Evolutionary conservation across 2,329 filamentous ascomycete species (phyloP), one percentile per base, ranked within the genome.

Genomic region (Arachnopeziza araneosa): DNA sequence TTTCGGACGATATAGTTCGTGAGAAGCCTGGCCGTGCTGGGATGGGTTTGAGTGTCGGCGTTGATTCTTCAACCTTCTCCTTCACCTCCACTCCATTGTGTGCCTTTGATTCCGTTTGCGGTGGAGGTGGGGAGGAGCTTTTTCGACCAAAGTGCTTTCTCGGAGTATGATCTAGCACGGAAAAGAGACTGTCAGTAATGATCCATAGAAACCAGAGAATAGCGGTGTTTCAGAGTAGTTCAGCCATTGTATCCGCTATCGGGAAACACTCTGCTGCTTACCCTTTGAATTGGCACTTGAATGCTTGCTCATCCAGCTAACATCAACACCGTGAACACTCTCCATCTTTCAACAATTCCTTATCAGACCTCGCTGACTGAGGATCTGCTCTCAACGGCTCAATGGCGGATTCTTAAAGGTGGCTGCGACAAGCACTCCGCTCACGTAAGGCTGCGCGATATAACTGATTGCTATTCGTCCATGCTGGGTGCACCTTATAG

Each of bases 261-360:
- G 52, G 52, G n/a, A 54, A 10, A n/a, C 7, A 24, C 9, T 30
- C 50, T 24, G 56, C 49, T 58, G 64, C 68, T 53, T 63, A 73
- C 71, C 71, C 69, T 69, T 71, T 23, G 63, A 48, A 62, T 57
- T 26, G 30, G 32, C 17, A 44, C 63, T 68, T 26, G 59, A 55
- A 52, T 64, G 63, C 44, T 70, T 67, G 66, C 61, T 71, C 68
- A 73, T 70, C 71, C 71, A 73, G 44, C 67, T 70, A 49, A 72
- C 66, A 62, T 73, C 71, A 22, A 73, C 68, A 17, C 70, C 71
- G 56, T 70, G 70, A 55, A 71, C 63, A 54, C 63, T 68, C 63
- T 73, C 71, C 71, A 73, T 73, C 21, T 49, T 63, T 57, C 36
- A 44, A 44, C 10, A 17, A 19, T 44, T 44, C 36, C 17, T 44